Base-by-base conservation (phyloP, 306 rosid species). In the Lagenaria siceraria region DNA sequence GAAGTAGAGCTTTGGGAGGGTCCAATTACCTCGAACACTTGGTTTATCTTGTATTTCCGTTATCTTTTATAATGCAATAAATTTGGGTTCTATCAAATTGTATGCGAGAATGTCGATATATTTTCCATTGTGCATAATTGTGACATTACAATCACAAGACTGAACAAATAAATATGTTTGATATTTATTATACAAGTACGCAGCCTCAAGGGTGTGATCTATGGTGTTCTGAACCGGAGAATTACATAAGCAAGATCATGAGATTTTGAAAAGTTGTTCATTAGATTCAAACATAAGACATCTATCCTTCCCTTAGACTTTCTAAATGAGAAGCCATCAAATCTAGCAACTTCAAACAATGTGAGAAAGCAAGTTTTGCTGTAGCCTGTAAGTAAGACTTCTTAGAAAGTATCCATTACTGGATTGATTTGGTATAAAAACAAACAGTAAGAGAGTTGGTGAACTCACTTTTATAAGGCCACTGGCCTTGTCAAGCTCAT, bases 381-480 rank as follows among this genome's bases (percentile, higher is more conserved):
- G 3, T n/a, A n/a, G n/a, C n/a, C n/a, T n/a, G n/a, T 29, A 29
- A 29, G 33, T 29, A 72, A 72, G 4, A 70, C 13, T 72, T 17
- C 27, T 48, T 17, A 18, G 25, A 6, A 7, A 14, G 35, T 14
- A 74, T 62, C 38, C 24, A 36, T 52, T 53, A 2, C 21, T 46
- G 36, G 4, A 55, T 53, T 22, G 13, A 68, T 22, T 56, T 29
- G 22, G 43, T 24, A 59, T 22, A 76, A 38, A 59, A 42, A n/a
- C 14, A 40, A 80, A 79, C 78, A 27, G 72, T 61, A 13, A 42
- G 27, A 55, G 73, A 33, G 10, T 15, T 52, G 51, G 51, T 42
- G 18, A 80, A 59, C 90, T 6, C 56, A 95, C 99, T 88, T 92
- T 92, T 79, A 92, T 95, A 80, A 95, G 99, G 80, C 99, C 96